phyloP scores from a whole-genome alignment of 1,139 yeast species.

The Sugiyamaella neomexicana region DNA sequence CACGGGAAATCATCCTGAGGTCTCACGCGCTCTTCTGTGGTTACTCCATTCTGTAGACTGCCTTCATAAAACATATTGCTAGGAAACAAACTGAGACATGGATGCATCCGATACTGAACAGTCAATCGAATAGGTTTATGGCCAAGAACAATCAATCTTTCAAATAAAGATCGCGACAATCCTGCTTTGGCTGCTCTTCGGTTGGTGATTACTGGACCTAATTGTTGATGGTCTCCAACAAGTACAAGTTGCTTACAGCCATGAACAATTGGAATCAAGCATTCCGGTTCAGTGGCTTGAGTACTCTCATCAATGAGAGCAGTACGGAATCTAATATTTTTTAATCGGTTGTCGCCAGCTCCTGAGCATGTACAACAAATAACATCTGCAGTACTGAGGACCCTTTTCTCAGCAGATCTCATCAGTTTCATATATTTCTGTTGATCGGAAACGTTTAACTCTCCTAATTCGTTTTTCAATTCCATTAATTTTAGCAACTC shows the following conservation, averaged over 20 bases:
- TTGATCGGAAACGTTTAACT: constrained; percentile 58
- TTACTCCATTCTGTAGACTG: constrained; percentile 85
- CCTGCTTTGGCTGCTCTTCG: constrained; percentile 85
- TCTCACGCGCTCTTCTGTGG: constrained; percentile 65
- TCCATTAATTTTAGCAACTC: constrained; percentile 59
- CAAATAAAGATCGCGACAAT: constrained; percentile 79
- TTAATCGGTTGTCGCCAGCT: constrained; percentile 74
- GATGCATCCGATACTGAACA: constrained; percentile 96
- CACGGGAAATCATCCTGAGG: constrained; percentile 71
- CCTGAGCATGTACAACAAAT: constrained; percentile 92
- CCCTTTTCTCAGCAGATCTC: constrained; percentile 50
- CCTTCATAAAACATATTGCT: constrained; percentile 95
- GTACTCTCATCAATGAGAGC: constrained; percentile 91
- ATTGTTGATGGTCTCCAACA: constrained; percentile 94
- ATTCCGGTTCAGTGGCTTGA: constrained; percentile 92
- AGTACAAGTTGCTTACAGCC: constrained; percentile 87
- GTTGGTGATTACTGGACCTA: constrained; percentile 87
- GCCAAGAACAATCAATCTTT: constrained; percentile 79
- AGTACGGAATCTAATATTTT: constrained; percentile 59
- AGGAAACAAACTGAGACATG: constrained; percentile 81
- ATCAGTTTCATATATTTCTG: constrained; percentile 47
- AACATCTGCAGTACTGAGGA: constrained; percentile 67
- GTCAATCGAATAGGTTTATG: constrained; percentile 83
- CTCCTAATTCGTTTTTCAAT: constrained; percentile 68
- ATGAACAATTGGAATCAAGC: constrained; percentile 80